Conservation (phyloP, 306 rosid species). For the Cucurbita maxima region DNA sequence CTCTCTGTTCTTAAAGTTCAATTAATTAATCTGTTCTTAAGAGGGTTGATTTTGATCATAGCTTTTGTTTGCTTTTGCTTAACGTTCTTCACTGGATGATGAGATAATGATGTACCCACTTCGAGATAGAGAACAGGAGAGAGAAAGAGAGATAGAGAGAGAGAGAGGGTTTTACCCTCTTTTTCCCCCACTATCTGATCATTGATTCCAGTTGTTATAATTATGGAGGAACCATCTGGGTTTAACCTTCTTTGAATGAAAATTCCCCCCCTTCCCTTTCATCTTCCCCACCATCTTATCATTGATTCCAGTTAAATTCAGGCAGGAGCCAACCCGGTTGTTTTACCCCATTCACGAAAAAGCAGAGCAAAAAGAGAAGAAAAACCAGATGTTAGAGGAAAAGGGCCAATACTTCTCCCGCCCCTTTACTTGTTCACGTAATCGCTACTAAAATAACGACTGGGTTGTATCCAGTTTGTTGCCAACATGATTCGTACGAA, state of each 20-base stretch:
- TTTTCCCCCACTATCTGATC: slow-evolving; percentile 1
- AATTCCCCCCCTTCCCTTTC: background rate
- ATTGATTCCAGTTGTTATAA: slow-evolving; percentile 12
- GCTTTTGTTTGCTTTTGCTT: slow-evolving; percentile 48
- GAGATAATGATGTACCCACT: slow-evolving; percentile 75
- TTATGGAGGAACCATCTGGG: slow-evolving; percentile 9
- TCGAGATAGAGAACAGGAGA: slow-evolving; percentile 25
- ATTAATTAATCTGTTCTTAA: background rate
- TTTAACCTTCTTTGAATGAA: slow-evolving; percentile 2
- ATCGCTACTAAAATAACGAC: slow-evolving; percentile 27
- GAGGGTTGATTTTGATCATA: slow-evolving; percentile 11
- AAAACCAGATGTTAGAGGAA: background rate
- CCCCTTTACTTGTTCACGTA: slow-evolving; percentile 25
- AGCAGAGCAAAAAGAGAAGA: background rate
- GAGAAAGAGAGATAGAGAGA: slow-evolving; percentile 1
- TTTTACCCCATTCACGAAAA: background rate
- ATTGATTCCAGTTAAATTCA: slow-evolving; percentile 10
- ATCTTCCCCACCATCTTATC: slow-evolving; percentile 5
- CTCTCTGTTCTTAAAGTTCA: background rate
- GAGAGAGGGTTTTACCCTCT: background rate
- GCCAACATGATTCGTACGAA: slow-evolving; percentile 30
- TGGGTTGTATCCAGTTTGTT: slow-evolving; percentile 31
- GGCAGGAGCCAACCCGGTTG: background rate
- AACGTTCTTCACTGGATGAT: slow-evolving; percentile 66
- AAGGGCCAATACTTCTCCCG: background rate